phyloP scores from a whole-genome alignment of 257 asterid species.

The Solanum chiquidenum region DNA sequence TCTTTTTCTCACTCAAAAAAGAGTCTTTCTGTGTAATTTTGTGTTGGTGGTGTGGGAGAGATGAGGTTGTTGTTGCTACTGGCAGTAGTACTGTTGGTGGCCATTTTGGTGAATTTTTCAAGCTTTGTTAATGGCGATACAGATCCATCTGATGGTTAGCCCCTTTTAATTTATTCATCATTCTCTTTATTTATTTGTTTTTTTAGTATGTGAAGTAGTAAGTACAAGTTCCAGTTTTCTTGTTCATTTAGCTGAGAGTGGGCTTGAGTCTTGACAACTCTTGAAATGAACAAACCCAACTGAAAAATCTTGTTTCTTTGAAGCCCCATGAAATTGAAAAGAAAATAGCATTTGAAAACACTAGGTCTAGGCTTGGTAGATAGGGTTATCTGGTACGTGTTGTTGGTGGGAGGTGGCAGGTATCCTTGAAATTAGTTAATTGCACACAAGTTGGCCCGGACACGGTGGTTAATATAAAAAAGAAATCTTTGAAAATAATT shows the following conservation, averaged over 20 bases:
- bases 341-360: not conserved
- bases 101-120: slow-evolving; percentile 11
- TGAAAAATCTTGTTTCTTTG: not conserved
- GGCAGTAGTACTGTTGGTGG: slow-evolving; percentile 30
- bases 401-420: not conserved
- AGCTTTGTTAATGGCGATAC: slow-evolving; percentile 41
- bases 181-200: not conserved
- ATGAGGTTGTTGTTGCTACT: not conserved
- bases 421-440: not conserved
- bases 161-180: not conserved
- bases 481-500: not conserved
- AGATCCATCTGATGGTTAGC: slow-evolving; percentile 60
- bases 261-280: not conserved
- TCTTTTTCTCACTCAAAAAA: not conserved
- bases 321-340: not conserved
- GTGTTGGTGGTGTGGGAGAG: not conserved
- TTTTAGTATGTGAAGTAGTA: not conserved
- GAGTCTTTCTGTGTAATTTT: not conserved
- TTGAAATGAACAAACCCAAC: not conserved
- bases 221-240: not conserved
- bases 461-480: not conserved
- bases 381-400: not conserved
- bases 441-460: not conserved
- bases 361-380: not conserved
- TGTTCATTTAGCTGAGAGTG: not conserved